Conservation (phyloP, 1,139 yeast genomes). For the Blastobotrys capitulatus region DNA sequence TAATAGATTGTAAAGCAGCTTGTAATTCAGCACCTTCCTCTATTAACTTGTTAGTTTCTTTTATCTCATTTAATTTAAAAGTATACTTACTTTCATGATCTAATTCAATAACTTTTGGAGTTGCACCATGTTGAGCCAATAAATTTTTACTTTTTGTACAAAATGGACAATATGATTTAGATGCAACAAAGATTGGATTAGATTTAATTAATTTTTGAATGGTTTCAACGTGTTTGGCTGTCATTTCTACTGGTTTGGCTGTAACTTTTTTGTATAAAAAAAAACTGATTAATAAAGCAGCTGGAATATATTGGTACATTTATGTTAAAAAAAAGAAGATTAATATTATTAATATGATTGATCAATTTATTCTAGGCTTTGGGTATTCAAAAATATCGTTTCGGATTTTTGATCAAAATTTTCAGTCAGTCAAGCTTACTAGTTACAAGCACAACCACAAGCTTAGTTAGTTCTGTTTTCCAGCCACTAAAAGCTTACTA, state of each 20-base stretch:
- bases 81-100: conserved; percentile 19
- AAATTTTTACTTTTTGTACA: conserved; percentile 13
- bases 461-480: too few species aligned
- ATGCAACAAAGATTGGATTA: conserved; percentile 68
- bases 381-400: too few species aligned
- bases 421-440: too few species aligned
- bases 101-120: conserved; percentile 22
- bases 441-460: too few species aligned
- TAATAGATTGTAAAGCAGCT: conserved; percentile 64
- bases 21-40: conserved; percentile 67
- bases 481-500: too few species aligned
- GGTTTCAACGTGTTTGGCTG: conserved; percentile 13
- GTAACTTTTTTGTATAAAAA: not conserved
- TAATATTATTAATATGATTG: not conserved
- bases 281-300: not conserved
- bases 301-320: not conserved
- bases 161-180: conserved; percentile 46
- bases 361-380: not conserved
- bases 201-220: conserved; percentile 45
- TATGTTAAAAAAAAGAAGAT: not conserved
- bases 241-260: conserved; percentile 4
- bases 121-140: conserved; percentile 14
- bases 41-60: conserved; percentile 1
- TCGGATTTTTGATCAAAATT: too few species aligned
- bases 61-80: not conserved